Evolutionary conservation across 768 basidiomycete species (phyloP).

Genomic region (Rhizopogon rudus): DNA sequence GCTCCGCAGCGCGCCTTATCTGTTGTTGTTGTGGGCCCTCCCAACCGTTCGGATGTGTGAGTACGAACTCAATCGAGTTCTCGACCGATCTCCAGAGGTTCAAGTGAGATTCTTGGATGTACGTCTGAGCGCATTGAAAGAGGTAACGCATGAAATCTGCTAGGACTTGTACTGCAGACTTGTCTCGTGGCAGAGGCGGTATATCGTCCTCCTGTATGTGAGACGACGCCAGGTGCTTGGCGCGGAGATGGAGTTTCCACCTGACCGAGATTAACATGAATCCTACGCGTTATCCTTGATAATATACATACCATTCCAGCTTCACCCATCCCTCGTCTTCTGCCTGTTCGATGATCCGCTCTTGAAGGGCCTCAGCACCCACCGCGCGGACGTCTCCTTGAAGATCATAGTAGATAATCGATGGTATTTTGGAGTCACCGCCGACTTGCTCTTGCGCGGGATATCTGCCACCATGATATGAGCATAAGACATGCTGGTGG

Average conservation of each 20-base stretch:
- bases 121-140: constrained; percentile 17
- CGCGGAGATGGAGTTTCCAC: constrained; percentile 34
- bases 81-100: constrained; percentile 25
- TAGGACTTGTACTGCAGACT: constrained; percentile 16
- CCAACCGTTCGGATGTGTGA: constrained; percentile 29
- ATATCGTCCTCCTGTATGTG: constrained; percentile 18
- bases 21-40: constrained; percentile 25
- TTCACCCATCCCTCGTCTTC: constrained; percentile 33
- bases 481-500: not conserved
- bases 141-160: constrained; percentile 25
- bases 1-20: constrained; percentile 19
- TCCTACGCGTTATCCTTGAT: not conserved
- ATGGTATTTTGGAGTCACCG: constrained; percentile 45
- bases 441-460: constrained; percentile 42
- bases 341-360: constrained; percentile 31
- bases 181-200: constrained; percentile 18
- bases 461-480: constrained; percentile 26
- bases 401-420: constrained; percentile 41
- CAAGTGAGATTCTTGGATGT: constrained; percentile 20
- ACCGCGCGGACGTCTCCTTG: constrained; percentile 33
- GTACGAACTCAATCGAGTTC: constrained; percentile 15
- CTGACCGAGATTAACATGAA: constrained; percentile 6
- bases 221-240: constrained; percentile 20
- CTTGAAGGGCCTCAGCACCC: constrained; percentile 38
- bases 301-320: constrained; percentile 32